Evolutionary conservation across 2,329 filamentous ascomycete species (phyloP).

Genomic region (Xylaria digitata): DNA sequence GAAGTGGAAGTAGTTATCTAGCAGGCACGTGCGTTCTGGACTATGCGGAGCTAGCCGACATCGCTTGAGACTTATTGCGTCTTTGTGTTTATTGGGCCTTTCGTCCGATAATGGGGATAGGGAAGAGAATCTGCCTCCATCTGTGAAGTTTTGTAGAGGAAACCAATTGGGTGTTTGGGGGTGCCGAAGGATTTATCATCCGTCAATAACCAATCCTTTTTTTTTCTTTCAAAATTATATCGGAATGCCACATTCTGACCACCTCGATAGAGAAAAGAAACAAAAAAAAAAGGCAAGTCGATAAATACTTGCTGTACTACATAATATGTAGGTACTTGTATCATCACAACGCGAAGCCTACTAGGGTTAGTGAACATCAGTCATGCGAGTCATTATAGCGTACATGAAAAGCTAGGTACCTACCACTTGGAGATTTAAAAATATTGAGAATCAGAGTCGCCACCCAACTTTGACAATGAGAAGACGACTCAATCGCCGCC

Average conservation of each 20-base stretch:
- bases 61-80: slow-evolving; percentile 15
- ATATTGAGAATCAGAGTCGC: background rate
- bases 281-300: too few species aligned
- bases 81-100: slow-evolving; percentile 13
- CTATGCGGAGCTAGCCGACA: slow-evolving; percentile 38
- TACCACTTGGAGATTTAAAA: background rate
- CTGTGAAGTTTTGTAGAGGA: too few species aligned
- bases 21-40: slow-evolving; percentile 27
- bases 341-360: background rate
- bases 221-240: background rate
- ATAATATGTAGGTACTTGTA: too few species aligned
- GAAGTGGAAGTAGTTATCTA: background rate
- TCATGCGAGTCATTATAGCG: slow-evolving; percentile 15
- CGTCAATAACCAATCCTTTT: background rate
- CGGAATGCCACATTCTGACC: background rate
- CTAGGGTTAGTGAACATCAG: background rate
- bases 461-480: slow-evolving; percentile 9
- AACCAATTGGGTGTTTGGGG: background rate
- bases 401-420: background rate
- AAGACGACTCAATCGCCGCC: background rate
- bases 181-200: slow-evolving; percentile 3
- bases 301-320: too few species aligned
- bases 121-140: too few species aligned
- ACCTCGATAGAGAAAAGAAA: too few species aligned
- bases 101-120: slow-evolving; percentile 11